A percentile compares a stretch with the other conserved stretches of the same genome.
phyloP scores from a whole-genome alignment of 306 rosid genomes.

The Pachyrhizus erosus region DNA sequence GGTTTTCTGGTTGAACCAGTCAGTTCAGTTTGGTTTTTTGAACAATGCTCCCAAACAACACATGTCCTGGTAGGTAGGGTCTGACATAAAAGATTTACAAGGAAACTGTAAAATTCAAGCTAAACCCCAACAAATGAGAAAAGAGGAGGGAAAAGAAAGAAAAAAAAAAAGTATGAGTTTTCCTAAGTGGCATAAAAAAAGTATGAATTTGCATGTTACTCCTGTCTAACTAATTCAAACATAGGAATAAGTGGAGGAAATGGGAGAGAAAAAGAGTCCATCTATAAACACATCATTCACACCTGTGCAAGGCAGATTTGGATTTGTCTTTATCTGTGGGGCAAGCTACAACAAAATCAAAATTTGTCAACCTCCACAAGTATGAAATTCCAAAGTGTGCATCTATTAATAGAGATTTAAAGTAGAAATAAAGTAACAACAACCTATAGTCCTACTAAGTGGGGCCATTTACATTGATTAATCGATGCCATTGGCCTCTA shows the following conservation, averaged over 20 bases:
- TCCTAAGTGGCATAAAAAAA: neutral
- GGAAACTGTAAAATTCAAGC: neutral
- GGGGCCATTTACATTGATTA: conserved; percentile 28
- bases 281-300: conserved; percentile 30
- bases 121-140: neutral
- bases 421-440: conserved; percentile 29
- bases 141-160: neutral
- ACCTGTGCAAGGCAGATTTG: conserved; percentile 38
- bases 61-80: conserved; percentile 18
- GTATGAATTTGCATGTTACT: conserved; percentile 12
- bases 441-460: conserved; percentile 28
- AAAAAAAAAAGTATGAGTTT: neutral
- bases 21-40: neutral
- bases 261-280: neutral
- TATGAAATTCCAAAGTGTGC: conserved; percentile 36
- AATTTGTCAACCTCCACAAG: conserved; percentile 38
- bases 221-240: neutral
- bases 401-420: conserved; percentile 19
- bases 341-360: conserved; percentile 34
- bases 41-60: neutral
- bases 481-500: conserved; percentile 15
- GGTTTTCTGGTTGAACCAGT: neutral
- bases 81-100: conserved; percentile 2
- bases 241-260: neutral
- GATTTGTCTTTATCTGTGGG: conserved; percentile 45